phyloP scores from a whole-genome alignment of 2,329 filamentous ascomycete genomes.

The Diaporthe sp. region DNA sequence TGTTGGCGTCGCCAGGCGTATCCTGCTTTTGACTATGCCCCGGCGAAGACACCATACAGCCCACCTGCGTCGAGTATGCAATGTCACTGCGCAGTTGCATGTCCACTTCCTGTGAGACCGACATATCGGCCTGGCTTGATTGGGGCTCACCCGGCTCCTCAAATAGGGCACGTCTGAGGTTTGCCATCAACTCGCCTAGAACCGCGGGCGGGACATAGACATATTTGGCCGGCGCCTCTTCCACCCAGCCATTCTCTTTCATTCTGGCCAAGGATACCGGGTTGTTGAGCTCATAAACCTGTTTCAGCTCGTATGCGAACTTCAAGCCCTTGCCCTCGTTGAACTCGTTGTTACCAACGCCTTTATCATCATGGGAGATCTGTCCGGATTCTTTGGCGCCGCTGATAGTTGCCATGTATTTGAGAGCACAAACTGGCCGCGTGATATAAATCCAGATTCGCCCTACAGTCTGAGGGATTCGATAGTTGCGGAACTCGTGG shows the following conservation, averaged over 20 bases:
- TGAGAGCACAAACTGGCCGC: constrained; percentile 59
- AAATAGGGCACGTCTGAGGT: constrained; percentile 67
- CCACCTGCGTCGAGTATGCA: constrained; percentile 45
- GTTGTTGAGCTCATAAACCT: constrained; percentile 74
- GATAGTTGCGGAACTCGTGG: constrained; percentile 68
- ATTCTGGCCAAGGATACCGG: constrained; percentile 65
- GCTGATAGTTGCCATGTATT: constrained; percentile 70
- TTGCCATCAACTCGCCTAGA: constrained; percentile 69
- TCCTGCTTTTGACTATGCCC: background rate
- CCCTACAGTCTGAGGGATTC: constrained; percentile 64
- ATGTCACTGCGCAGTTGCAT: constrained; percentile 63
- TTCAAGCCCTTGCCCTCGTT: constrained; percentile 55
- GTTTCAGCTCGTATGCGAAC: constrained; percentile 65
- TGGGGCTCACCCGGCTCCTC: constrained; percentile 45
- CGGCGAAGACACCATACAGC: constrained; percentile 7
- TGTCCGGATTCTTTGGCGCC: constrained; percentile 60
- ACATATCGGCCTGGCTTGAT: constrained; percentile 45
- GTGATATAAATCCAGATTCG: constrained; percentile 75
- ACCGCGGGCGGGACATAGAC: constrained; percentile 68
- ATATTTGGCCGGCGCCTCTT: constrained; percentile 63
- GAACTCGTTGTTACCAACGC: constrained; percentile 66
- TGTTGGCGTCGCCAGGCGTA: background rate
- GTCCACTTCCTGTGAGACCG: constrained; percentile 65
- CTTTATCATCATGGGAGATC: constrained; percentile 54
- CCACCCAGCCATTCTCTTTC: constrained; percentile 67